Evolutionary conservation across 1,139 yeast genomes (phyloP).

Genomic region (Scheffersomyces stambukii): DNA sequence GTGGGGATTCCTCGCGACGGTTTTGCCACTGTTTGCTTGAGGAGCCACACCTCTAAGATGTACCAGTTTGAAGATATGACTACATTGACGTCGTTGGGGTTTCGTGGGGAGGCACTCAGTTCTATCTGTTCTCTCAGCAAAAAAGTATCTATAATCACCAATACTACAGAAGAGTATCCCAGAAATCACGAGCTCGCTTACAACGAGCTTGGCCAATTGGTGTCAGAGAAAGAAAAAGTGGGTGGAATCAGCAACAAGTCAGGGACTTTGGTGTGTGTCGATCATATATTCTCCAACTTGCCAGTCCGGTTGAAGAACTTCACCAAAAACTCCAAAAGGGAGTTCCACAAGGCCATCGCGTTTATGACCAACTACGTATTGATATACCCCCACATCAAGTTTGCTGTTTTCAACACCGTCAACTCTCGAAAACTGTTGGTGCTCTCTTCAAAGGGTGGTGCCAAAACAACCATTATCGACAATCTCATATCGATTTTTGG

Average conservation of each 20-base stretch:
- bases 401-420: conserved; percentile 52
- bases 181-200: conserved; percentile 52
- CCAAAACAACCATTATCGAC: conserved; percentile 29
- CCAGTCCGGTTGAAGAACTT: conserved; percentile 78
- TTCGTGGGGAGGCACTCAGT: conserved; percentile 82
- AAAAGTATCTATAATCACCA: conserved; percentile 48
- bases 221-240: conserved; percentile 25
- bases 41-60: conserved; percentile 81
- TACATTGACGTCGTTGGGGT: conserved; percentile 59
- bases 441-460: conserved; percentile 47
- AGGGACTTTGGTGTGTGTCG: conserved; percentile 57
- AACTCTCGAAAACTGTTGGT: conserved; percentile 49
- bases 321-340: conserved; percentile 62
- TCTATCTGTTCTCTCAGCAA: conserved; percentile 66
- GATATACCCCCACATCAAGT: conserved; percentile 52
- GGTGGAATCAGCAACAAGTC: conserved; percentile 39
- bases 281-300: conserved; percentile 53
- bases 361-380: conserved; percentile 68
- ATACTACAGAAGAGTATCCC: conserved; percentile 49
- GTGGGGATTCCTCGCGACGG: conserved; percentile 62
- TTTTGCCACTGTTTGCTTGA: conserved; percentile 57
- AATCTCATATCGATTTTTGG: conserved; percentile 72
- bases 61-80: conserved; percentile 52
- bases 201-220: conserved; percentile 49
- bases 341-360: conserved; percentile 61